These are phyloP conservation scores for Capsicum baccatum DNA, from an alignment of 257 asterid species.

Conservation along the genomic window DNA sequence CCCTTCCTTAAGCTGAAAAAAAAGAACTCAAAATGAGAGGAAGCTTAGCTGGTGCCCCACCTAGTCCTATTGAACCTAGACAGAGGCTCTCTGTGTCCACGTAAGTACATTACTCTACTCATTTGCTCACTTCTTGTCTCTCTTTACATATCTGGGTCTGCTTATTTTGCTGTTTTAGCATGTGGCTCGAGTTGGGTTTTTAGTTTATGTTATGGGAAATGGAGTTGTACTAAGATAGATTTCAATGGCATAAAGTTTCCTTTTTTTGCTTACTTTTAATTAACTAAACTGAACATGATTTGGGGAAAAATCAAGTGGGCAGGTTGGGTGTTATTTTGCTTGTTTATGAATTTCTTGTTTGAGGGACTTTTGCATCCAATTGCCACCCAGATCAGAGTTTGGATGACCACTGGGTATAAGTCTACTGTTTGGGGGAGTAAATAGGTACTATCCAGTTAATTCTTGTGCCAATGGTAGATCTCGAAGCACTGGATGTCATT, in stretches of 20 bases:
- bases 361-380: background rate
- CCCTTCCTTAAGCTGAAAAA: constrained; percentile 21
- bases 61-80: constrained; percentile 66
- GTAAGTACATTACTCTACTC: constrained; percentile 37
- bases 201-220: background rate
- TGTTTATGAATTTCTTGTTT: constrained; percentile 1
- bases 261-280: background rate
- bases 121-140: constrained; percentile 5
- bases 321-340: background rate
- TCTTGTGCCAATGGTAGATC: constrained; percentile 11
- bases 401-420: background rate
- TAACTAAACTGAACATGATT: background rate
- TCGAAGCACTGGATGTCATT: background rate
- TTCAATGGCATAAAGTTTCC: background rate
- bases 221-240: background rate
- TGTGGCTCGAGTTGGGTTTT: background rate
- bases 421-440: background rate
- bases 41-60: constrained; percentile 42
- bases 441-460: background rate
- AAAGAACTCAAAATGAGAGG: constrained; percentile 56
- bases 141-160: background rate
- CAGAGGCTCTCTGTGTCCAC: constrained; percentile 53
- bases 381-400: constrained; percentile 1
- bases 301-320: background rate
- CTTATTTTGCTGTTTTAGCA: constrained; percentile 23